Evolutionary conservation across 2,329 filamentous ascomycete species (phyloP).

Genomic region (Aspergillus piperis): DNA sequence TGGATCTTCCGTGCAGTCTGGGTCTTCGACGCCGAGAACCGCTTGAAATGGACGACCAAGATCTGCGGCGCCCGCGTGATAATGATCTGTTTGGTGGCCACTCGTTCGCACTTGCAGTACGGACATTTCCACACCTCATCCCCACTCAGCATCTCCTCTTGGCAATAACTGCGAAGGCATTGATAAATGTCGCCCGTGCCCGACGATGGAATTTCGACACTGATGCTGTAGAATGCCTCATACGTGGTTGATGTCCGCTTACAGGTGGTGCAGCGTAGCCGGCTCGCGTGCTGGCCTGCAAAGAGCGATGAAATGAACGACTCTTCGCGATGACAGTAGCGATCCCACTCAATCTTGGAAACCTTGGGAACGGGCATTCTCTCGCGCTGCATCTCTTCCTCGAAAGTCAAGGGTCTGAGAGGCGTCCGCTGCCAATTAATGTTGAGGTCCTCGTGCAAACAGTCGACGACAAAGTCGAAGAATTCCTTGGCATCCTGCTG

Average conservation of each 20-base stretch:
- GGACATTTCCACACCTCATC: conserved; percentile 74
- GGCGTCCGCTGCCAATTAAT: conserved; percentile 61
- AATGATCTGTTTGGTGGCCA: conserved; percentile 69
- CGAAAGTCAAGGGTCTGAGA: conserved; percentile 58
- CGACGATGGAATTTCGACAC: conserved; percentile 67
- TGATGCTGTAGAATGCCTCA: conserved; percentile 70
- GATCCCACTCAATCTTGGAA: conserved; percentile 73
- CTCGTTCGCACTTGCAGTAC: conserved; percentile 67
- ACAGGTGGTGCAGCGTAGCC: conserved; percentile 63
- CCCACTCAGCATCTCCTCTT: conserved; percentile 66
- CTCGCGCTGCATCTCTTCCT: conserved; percentile 63
- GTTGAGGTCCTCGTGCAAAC: conserved; percentile 86
- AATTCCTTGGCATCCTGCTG: conserved; percentile 96
- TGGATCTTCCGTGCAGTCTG: conserved; percentile 67
- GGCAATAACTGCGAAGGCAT: conserved; percentile 69
- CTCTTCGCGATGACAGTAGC: conserved; percentile 67
- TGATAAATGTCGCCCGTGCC: conserved; percentile 64
- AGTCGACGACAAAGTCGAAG: conserved; percentile 76
- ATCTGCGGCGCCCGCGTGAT: conserved; percentile 78
- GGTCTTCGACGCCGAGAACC: conserved; percentile 61
- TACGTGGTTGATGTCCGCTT: conserved; percentile 66
- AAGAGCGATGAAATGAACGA: conserved; percentile 81
- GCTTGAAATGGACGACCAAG: conserved; percentile 75
- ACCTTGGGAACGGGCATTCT: conserved; percentile 63
- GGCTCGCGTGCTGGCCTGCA: conserved; percentile 68